Conservation (phyloP, 441 rosid genomes). For the Aleurites moluccanus region DNA sequence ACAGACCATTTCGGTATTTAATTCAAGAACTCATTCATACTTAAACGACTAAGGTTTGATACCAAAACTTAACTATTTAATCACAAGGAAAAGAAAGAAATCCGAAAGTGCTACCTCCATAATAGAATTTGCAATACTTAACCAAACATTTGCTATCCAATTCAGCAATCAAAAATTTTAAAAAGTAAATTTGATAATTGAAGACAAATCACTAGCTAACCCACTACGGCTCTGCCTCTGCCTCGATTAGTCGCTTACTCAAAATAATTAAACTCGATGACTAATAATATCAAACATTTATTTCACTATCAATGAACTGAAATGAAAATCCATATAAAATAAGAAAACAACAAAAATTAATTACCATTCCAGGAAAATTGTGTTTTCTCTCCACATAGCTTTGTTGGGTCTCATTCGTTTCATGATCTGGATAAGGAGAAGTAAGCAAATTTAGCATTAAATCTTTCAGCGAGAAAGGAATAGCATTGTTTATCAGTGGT, state of each 20-base stretch:
- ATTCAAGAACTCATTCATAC: background rate
- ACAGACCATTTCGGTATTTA: no score
- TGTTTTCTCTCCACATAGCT: constrained; percentile 75
- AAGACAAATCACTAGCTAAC: background rate
- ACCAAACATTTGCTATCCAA: background rate
- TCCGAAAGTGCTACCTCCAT: background rate
- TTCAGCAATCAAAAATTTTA: background rate
- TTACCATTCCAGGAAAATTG: constrained; percentile 81
- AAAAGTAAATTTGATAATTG: background rate
- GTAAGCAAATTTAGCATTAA: background rate
- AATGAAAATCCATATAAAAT: background rate
- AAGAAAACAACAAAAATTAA: background rate
- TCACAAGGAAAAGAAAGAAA: background rate
- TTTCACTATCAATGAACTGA: background rate
- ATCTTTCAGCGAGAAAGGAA: background rate
- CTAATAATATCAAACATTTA: background rate
- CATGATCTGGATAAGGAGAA: constrained; percentile 37
- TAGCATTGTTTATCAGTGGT: constrained; percentile 8
- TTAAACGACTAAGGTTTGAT: background rate
- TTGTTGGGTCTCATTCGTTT: constrained; percentile 41
- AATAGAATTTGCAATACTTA: background rate
- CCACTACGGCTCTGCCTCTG: background rate
- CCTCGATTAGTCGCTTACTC: background rate
- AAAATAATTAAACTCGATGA: background rate
- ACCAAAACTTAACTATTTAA: background rate